A percentile compares a stretch with the other conserved stretches of the same genome.
Evolutionary conservation across 768 basidiomycete genomes (phyloP).

Genomic region (Daedaleopsis nitida): DNA sequence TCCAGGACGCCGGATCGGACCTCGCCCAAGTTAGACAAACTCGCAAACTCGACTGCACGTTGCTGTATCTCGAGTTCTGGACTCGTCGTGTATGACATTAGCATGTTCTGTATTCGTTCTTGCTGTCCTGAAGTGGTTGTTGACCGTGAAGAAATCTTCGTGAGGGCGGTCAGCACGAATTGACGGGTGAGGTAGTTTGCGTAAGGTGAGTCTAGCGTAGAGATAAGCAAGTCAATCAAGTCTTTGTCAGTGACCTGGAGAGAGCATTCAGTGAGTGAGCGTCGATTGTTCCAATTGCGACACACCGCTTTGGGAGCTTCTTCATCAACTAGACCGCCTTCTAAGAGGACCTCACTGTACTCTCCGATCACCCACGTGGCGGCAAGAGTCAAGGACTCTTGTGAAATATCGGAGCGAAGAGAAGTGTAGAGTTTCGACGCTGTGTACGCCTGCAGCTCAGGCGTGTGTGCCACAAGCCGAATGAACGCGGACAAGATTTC

Average conservation of each 20-base stretch:
- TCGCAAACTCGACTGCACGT: constrained; percentile 92
- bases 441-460: constrained; percentile 95
- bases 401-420: constrained; percentile 88
- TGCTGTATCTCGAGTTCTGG: constrained; percentile 96
- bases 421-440: constrained; percentile 89
- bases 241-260: constrained; percentile 76
- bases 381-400: constrained; percentile 91
- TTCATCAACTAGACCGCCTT: constrained; percentile 80
- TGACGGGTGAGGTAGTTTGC: constrained; percentile 89
- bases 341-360: constrained; percentile 87
- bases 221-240: constrained; percentile 82
- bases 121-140: constrained; percentile 69
- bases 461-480: constrained; percentile 93
- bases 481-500: constrained; percentile 96
- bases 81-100: constrained; percentile 82
- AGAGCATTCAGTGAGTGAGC: neutral
- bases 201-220: constrained; percentile 91
- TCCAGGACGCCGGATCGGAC: constrained; percentile 85
- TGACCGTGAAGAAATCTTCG: constrained; percentile 85
- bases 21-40: constrained; percentile 77
- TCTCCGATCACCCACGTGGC: constrained; percentile 97
- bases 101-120: constrained; percentile 74
- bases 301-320: constrained; percentile 70
- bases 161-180: constrained; percentile 86
- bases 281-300: neutral